These are phyloP conservation scores for Primulina huaijiensis DNA, from an alignment of 257 asterid species.

Conservation along the genomic window DNA sequence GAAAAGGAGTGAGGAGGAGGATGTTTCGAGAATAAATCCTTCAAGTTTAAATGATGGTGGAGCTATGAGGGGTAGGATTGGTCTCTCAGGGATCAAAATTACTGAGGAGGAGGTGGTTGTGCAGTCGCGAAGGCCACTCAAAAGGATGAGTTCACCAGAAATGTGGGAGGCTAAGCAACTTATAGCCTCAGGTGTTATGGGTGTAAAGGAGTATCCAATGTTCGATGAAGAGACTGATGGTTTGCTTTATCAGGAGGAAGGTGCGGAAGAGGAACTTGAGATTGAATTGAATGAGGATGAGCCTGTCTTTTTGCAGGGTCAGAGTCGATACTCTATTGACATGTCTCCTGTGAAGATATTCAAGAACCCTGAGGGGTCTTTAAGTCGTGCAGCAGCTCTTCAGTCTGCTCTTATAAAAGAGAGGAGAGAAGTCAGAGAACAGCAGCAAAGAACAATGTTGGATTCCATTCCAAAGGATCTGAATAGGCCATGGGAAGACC, in stretches of 20 bases:
- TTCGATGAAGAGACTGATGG: constrained; percentile 86
- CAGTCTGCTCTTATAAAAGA: constrained; percentile 89
- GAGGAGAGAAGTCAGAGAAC: constrained; percentile 95
- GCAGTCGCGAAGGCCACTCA: constrained; percentile 80
- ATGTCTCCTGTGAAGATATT: constrained; percentile 94
- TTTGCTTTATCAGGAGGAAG: constrained; percentile 82
- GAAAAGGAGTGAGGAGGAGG: constrained; percentile 61
- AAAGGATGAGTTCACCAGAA: constrained; percentile 96
- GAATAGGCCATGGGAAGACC: constrained; percentile 98
- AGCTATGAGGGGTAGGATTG: constrained; percentile 57
- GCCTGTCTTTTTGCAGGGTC: constrained; percentile 86
- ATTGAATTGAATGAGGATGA: constrained; percentile 89
- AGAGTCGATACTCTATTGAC: constrained; percentile 71
- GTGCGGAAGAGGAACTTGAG: constrained; percentile 93
- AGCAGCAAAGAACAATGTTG: constrained; percentile 86
- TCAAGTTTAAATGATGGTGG: constrained; percentile 40
- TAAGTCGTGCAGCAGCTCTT: constrained; percentile 95
- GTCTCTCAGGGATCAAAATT: constrained; percentile 75
- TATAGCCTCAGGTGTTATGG: constrained; percentile 81
- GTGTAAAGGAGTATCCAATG: constrained; percentile 66
- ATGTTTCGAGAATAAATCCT: constrained; percentile 51
- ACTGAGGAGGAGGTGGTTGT: constrained; percentile 47
- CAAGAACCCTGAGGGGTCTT: constrained; percentile 90
- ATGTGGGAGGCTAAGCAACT: constrained; percentile 93
- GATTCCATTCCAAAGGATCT: constrained; percentile 98